Base-by-base conservation (phyloP, 2,329 filamentous ascomycete species). In the Emergomyces pasteurianus region DNA sequence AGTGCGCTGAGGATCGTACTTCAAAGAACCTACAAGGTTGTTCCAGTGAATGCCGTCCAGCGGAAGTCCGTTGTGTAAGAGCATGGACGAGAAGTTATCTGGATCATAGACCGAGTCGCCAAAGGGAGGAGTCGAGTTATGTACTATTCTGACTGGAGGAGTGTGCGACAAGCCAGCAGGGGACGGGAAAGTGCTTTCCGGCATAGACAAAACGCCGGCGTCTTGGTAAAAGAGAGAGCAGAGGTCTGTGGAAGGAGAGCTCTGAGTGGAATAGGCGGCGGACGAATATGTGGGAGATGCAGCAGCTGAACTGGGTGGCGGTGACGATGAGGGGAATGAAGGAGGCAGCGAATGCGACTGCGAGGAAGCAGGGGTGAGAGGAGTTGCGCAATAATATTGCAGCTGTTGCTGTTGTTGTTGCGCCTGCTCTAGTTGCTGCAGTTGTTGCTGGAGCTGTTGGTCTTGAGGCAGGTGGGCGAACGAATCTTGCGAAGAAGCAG, bases 11-110 rank as follows among this genome's bases (percentile, higher is more conserved):
- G 57, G 21, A 69, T 67, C 47, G 42, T 61, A 57, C 49, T 64
- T 64, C 18, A 36, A 47, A 18, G 63, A 60, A 34, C 43, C 60
- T 43, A 63, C 55, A 58, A 63, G 21, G 47, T 52, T 58, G 43
- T 62, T 62, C 42, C 56, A 53, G 31, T 59, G 52, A 23, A 59
- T 43, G 40, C 46, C 38, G 34, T 64, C 63, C 42, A 54, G 58
- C 23, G 60, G 40, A n/a, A 62, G 42, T 3, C 58, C 58, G 31
- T 43, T 46, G 46, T 75, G 74, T 54, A 74, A 67, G 68, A 76
- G 71, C 74, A 77, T 76, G 62, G 72, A 68, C 54, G 68, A 67
- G 63, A 68, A 69, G 58, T 70, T 31, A 28, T 53, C 59, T 58
- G 62, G 64, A 64, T 58, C 67, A 55, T 53, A 66, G 65, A 34